Percentiles rank a stretch among this genome's conserved stretches.
phyloP scores from a whole-genome alignment of 176 grass and related monocot species.

The Alopecurus myosuroides region DNA sequence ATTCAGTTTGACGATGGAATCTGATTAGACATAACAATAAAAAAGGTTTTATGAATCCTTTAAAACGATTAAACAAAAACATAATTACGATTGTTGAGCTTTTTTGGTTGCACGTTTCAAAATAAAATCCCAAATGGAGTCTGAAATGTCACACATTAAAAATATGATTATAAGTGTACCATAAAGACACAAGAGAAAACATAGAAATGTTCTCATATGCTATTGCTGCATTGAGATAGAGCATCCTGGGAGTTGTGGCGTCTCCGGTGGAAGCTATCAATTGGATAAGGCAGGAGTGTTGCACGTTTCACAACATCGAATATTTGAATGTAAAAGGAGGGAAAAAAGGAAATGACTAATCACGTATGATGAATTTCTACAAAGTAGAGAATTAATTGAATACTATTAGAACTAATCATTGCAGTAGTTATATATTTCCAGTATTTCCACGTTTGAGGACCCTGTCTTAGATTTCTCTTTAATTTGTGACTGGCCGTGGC shows the following conservation, averaged over 20 bases:
- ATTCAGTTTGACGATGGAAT: neutral
- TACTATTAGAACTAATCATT: too few species aligned
- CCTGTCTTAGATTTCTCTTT: neutral
- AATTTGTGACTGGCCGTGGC: neutral
- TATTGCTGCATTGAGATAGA: neutral
- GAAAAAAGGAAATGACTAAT: too few species aligned
- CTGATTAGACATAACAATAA: neutral
- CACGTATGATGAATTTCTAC: neutral
- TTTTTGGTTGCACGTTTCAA: too few species aligned
- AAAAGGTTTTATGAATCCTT: neutral
- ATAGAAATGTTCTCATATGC: too few species aligned
- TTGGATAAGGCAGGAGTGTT: constrained; percentile 2
- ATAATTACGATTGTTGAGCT: too few species aligned
- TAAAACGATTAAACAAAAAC: too few species aligned
- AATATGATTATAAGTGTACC: too few species aligned
- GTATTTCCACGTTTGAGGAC: neutral
- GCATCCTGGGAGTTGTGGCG: neutral
- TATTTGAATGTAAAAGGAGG: neutral
- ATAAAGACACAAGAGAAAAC: too few species aligned
- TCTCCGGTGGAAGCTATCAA: neutral
- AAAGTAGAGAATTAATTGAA: too few species aligned
- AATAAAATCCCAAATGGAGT: too few species aligned
- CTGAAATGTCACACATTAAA: too few species aligned
- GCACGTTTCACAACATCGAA: neutral
- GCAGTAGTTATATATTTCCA: too few species aligned